phyloP scores from a whole-genome alignment of 2,329 filamentous ascomycete genomes.

The Nigrospora oryzae region DNA sequence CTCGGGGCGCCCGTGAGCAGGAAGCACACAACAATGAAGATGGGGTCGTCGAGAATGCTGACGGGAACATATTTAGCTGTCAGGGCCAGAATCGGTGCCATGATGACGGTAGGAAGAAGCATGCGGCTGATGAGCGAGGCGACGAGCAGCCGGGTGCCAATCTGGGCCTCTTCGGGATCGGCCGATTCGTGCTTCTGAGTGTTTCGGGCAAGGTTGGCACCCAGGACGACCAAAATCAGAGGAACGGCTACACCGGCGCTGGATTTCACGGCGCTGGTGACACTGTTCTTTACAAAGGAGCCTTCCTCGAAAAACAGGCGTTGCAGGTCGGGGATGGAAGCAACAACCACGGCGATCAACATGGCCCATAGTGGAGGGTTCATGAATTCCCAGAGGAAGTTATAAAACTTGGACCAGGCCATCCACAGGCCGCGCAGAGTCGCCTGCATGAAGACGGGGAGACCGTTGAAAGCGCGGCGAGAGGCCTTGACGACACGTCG shows the following conservation, averaged over 20 bases:
- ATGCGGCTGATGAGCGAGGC: constrained; percentile 84
- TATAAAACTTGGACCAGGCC: constrained; percentile 38
- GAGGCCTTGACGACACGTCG: constrained; percentile 7
- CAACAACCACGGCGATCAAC: constrained; percentile 83
- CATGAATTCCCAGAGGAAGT: constrained; percentile 87
- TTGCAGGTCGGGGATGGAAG: constrained; percentile 77
- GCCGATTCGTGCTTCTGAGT: constrained; percentile 62
- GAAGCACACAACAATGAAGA: constrained; percentile 97
- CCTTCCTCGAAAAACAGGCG: constrained; percentile 79
- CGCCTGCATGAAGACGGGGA: constrained; percentile 33
- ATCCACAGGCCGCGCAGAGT: constrained; percentile 19
- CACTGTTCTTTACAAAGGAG: constrained; percentile 86
- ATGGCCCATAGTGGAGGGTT: constrained; percentile 98
- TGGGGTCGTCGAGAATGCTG: constrained; percentile 93
- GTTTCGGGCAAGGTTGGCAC: constrained; percentile 88
- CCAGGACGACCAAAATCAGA: constrained; percentile 88
- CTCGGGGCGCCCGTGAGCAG: constrained; percentile 88
- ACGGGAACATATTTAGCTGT: constrained; percentile 85
- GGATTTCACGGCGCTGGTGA: constrained; percentile 78
- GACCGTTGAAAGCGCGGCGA: constrained; percentile 20
- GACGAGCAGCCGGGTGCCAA: constrained; percentile 70
- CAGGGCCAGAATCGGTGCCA: constrained; percentile 82
- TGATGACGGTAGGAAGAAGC: constrained; percentile 83
- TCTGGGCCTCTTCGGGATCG: constrained; percentile 61
- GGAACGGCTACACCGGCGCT: constrained; percentile 89